Evolutionary conservation across 257 asterid species (phyloP), one percentile per base, ranked within the genome.

Genomic region (Ophiorrhiza pumila): DNA sequence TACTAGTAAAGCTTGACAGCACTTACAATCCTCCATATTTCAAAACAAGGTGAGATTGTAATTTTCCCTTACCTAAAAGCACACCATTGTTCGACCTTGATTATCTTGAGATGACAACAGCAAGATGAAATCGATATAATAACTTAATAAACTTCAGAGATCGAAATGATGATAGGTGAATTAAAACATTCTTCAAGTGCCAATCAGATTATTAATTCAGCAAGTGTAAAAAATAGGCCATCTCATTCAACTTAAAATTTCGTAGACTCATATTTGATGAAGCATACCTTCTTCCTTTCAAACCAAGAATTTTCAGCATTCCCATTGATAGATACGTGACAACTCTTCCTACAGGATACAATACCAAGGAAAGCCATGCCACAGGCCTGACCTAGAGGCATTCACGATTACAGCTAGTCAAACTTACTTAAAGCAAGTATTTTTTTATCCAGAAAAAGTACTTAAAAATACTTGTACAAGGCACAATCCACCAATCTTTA

Each of bases 291-390:
- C 91, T 90, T 77, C 97, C 97, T 81, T 95, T 95, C 85, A 95
- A 73, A 49, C 99, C 97, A 32, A 95, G 90, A 83, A 95, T 83
- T 80, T 95, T 95, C 81, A 95, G 87, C 94, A 95, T 95, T 76
- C 99, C 99, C 99, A 89, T 92, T 64, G 99, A 95, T 63, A 95
- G 81, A 84, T 86, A 95, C 27, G 98, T 95, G 46, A 95, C 99
- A 52, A 95, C 89, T 87, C 98, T 85, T 73, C 99, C 99, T 60
- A 95, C 96, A 56, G 99, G 99, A 86, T 95, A 95, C 71, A 95
- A 79, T 55, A 95, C 79, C 27, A 87, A 82, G 50, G 99, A 95
- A 81, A 95, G 98, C 99, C 98, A 95, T 22, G 99, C 99, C 80
- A 95, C 99, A 63, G 99, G 99, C 80, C 98, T 89, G 81, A 89